phyloP scores from a whole-genome alignment of 179 eudicot species.

The Patellifolia procumbens region DNA sequence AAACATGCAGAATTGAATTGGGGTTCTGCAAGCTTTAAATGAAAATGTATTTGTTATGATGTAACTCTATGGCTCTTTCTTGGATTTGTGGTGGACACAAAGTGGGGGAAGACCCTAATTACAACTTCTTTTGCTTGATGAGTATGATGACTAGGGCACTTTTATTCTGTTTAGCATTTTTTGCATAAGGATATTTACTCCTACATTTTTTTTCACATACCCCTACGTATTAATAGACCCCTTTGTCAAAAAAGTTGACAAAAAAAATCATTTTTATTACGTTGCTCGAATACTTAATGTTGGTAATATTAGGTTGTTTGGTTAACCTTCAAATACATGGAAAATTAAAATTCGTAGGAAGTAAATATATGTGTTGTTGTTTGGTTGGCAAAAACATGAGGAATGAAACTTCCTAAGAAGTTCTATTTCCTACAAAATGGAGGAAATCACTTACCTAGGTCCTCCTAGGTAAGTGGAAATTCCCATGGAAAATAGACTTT shows the following conservation, averaged over 20 bases:
- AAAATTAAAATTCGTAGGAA: too few species aligned
- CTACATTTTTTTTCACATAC: too few species aligned
- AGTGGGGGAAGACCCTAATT: constrained; percentile 7
- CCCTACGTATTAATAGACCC: not conserved
- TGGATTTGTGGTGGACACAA: constrained; percentile 20
- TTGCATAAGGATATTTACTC: not conserved
- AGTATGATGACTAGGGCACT: constrained; percentile 7
- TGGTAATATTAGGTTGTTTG: too few species aligned
- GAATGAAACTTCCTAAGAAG: too few species aligned
- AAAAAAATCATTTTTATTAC: not conserved
- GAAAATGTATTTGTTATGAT: constrained; percentile 17
- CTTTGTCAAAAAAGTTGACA: too few species aligned
- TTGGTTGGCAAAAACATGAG: too few species aligned
- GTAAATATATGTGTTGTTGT: too few species aligned
- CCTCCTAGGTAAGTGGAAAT: too few species aligned
- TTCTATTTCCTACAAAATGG: too few species aligned
- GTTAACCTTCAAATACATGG: too few species aligned
- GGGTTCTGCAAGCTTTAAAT: constrained; percentile 20
- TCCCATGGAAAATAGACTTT: too few species aligned
- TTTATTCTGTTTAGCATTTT: constrained; percentile 14
- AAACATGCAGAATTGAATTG: constrained; percentile 8
- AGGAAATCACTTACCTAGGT: too few species aligned
- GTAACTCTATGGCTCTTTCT: constrained; percentile 22
- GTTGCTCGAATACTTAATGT: not conserved
- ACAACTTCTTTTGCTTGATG: not conserved